A percentile compares a stretch with the other conserved stretches of the same genome.
Evolutionary conservation across 1,284 basidiomycete species (phyloP).

Genomic region (Ustilago crameri): DNA sequence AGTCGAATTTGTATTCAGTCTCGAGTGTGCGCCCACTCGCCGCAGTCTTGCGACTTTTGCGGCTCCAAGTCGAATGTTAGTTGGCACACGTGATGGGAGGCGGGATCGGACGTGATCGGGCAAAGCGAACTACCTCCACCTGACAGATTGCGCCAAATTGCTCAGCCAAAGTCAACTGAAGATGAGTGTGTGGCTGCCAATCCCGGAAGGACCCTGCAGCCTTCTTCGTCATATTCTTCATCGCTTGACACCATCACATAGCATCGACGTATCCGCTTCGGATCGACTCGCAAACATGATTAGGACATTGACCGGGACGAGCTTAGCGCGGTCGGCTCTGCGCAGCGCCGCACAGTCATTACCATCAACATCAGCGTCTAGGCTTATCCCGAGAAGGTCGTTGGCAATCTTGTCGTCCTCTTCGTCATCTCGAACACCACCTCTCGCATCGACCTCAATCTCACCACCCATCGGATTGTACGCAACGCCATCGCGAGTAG

Average conservation of each 20-base stretch:
- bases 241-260: constrained; percentile 15
- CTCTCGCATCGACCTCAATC: neutral
- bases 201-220: constrained; percentile 12
- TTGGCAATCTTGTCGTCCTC: constrained; percentile 4
- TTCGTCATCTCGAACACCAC: constrained; percentile 2
- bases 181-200: neutral
- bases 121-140: constrained; percentile 18
- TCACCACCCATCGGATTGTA: neutral
- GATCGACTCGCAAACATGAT: constrained; percentile 7
- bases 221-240: neutral
- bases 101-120: constrained; percentile 7
- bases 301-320: constrained; percentile 11
- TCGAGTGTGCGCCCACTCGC: constrained; percentile 5
- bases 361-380: constrained; percentile 9
- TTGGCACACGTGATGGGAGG: neutral
- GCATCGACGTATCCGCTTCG: neutral
- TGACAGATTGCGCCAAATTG: constrained; percentile 3
- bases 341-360: constrained; percentile 6
- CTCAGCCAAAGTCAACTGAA: neutral
- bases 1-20: constrained; percentile 6
- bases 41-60: constrained; percentile 14
- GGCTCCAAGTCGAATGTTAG: constrained; percentile 9
- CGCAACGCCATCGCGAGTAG: neutral
- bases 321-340: constrained; percentile 7
- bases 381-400: constrained; percentile 7